Base-by-base conservation (phyloP, 2,329 filamentous ascomycete genomes). In the Calonectria fujianensis region DNA sequence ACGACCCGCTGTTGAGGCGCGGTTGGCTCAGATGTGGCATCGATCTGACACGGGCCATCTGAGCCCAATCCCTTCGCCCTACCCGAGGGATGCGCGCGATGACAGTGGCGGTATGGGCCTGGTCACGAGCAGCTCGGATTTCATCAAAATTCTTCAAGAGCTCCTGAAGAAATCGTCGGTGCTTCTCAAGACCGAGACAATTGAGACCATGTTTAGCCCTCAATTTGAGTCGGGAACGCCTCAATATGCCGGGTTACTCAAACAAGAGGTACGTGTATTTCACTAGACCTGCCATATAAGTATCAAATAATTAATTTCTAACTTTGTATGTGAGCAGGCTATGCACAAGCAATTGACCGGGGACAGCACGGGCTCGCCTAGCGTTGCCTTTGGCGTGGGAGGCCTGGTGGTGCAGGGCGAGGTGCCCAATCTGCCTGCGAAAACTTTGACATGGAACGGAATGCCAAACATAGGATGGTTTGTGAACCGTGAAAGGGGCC, bases 401-500 rank as follows among this genome's bases (percentile, higher is more conserved):
- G 66, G 71, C 16, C 37, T 73, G 41, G 65, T 70, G 6, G 57
- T 69, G n/a, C 57, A 48, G 8, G 35, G 29, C 2, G 50, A 52
- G 2, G 66, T 69, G n/a, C 71, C 71, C 35, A 73, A 69, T 59
- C 71, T 73, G 16, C 71, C 71, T 7, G 57, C 45, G 27, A 57
- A 57, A n/a, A 73, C 71, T 31, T 39, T 73, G 27, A 63, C 71
- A 7, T 73, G 71, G 71, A 73, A 73, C 52, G 66, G 71, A 50
- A 73, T 73, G 71, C 71, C 71, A 13, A 73, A 73, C 29, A 73
- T 73, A 37, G 66, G 71, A n/a, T 73, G 71, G 71, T 73, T 57
- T 41, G 59, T 73, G 5, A 69, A 73, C 29, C 65, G 71, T 31
- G 57, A 73, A 14, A 45, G 29, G 24, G 66, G 39, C 20, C 59